These are phyloP conservation scores for Lotmaria passim DNA, from an alignment of 208 protist species.

Conservation along the genomic window DNA sequence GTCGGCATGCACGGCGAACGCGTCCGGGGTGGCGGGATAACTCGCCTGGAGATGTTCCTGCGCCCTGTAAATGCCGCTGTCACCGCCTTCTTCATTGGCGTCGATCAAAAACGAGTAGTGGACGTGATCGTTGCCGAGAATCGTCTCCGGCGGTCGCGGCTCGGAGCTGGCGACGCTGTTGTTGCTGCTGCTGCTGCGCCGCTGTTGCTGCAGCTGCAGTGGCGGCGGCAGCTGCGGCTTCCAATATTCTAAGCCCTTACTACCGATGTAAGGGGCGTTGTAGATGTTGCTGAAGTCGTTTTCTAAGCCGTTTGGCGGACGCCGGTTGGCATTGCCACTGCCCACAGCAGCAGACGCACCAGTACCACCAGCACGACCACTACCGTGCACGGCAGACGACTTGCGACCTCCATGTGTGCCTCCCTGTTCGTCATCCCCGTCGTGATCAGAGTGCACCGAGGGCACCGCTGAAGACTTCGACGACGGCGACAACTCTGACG, in stretches of 20 bases:
- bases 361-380: background rate
- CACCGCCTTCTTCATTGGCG: background rate
- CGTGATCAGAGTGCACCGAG: background rate
- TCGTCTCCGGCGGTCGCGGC: constrained; percentile 38
- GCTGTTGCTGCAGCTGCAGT: background rate
- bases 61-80: background rate
- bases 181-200: background rate
- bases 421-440: background rate
- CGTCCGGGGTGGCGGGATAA: background rate
- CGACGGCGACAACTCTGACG: constrained; percentile 28
- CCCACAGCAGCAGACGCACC: background rate
- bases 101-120: constrained; percentile 6
- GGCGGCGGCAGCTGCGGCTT: background rate
- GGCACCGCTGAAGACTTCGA: constrained; percentile 14
- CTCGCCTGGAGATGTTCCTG: constrained; percentile 2
- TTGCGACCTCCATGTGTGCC: background rate
- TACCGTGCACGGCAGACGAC: background rate
- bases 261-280: background rate
- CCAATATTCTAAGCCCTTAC: background rate
- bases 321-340: no score
- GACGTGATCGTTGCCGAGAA: constrained; percentile 19
- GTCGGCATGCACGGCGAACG: background rate
- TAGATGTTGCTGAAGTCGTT: background rate
- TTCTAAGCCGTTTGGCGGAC: no score
- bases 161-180: constrained; percentile 42